phyloP scores from a whole-genome alignment of 768 basidiomycete species.

The Phylloporus arenicola region DNA sequence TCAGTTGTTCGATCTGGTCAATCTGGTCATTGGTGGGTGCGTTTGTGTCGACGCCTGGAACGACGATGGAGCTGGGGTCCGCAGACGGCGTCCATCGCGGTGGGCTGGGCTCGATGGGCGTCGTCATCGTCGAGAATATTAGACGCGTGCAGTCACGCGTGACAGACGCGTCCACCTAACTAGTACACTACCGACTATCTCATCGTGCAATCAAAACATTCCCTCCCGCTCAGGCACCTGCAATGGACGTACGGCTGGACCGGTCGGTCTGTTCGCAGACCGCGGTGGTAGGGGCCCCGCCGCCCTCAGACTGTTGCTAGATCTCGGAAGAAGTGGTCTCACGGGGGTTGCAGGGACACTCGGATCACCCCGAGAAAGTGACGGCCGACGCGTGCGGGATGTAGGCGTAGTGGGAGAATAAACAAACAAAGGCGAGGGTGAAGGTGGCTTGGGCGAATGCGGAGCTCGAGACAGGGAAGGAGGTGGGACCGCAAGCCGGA shows the following conservation, averaged over 20 bases:
- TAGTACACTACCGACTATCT: not conserved
- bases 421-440: constrained; percentile 10
- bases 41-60: constrained; percentile 67
- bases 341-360: constrained; percentile 15
- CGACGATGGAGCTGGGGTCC: constrained; percentile 57
- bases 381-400: constrained; percentile 24
- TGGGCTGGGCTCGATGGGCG: constrained; percentile 54
- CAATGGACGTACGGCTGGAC: constrained; percentile 41
- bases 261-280: constrained; percentile 62
- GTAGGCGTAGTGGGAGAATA: constrained; percentile 25
- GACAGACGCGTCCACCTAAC: constrained; percentile 12
- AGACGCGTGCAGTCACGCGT: constrained; percentile 17
- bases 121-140: constrained; percentile 3
- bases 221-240: constrained; percentile 52
- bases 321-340: constrained; percentile 27
- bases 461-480: constrained; percentile 14
- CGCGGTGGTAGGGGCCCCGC: constrained; percentile 62
- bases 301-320: constrained; percentile 22
- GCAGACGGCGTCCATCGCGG: constrained; percentile 61
- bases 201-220: constrained; percentile 44
- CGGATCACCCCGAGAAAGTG: constrained; percentile 22
- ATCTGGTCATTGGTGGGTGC: constrained; percentile 77
- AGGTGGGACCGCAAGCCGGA: constrained; percentile 22
- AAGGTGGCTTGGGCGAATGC: constrained; percentile 12
- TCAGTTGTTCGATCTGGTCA: constrained; percentile 93